Conservation (phyloP, 768 basidiomycete species). For the Tulasnella sp. region DNA sequence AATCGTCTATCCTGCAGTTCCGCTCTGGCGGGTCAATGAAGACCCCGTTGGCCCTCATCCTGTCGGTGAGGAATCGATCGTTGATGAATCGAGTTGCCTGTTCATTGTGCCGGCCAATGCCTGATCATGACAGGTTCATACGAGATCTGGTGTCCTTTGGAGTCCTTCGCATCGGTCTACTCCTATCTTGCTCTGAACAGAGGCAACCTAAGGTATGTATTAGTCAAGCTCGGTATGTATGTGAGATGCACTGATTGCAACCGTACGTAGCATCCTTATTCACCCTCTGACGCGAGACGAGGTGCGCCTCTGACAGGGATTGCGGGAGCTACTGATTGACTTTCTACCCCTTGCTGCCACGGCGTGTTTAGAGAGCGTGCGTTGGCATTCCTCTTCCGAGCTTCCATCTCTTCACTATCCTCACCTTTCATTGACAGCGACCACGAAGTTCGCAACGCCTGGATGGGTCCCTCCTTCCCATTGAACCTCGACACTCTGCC, state of each 20-base stretch:
- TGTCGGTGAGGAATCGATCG: constrained; percentile 38
- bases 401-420: neutral
- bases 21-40: constrained; percentile 57
- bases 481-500: constrained; percentile 51
- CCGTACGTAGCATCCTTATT: constrained; percentile 45
- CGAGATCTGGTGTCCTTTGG: constrained; percentile 68
- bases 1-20: constrained; percentile 37
- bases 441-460: constrained; percentile 56
- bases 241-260: neutral
- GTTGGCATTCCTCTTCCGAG: too few species aligned
- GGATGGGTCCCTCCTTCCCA: constrained; percentile 62
- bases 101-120: neutral
- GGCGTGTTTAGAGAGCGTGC: constrained; percentile 37
- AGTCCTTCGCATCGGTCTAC: constrained; percentile 64
- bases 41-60: constrained; percentile 67
- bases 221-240: neutral
- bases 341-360: neutral
- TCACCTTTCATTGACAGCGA: constrained; percentile 35
- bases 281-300: constrained; percentile 64
- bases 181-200: constrained; percentile 62
- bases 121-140: constrained; percentile 48
- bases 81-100: neutral
- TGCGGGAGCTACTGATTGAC: neutral
- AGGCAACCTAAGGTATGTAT: constrained; percentile 50
- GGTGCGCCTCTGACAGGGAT: constrained; percentile 32